phyloP scores from a whole-genome alignment of 1,284 basidiomycete genomes.

The Cutaneotrichosporon daszewskae region DNA sequence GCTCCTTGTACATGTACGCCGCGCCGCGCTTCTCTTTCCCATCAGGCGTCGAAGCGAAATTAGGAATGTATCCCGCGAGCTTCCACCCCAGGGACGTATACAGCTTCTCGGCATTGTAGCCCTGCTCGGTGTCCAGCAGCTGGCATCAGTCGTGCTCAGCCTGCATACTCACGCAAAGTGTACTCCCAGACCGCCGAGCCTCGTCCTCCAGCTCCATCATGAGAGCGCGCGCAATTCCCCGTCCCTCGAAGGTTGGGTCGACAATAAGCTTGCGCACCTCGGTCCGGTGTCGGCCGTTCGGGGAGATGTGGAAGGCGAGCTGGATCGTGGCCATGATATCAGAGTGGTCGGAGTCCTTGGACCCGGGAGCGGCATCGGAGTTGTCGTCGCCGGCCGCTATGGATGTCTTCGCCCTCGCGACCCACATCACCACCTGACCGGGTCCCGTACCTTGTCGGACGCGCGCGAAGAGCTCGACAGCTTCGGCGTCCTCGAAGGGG shows the following conservation, averaged over 20 bases:
- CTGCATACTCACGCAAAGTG: too few relatives aligned
- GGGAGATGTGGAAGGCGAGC: not conserved
- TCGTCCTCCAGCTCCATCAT: constrained; percentile 1
- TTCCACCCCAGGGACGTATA: not conserved
- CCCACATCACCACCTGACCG: not conserved
- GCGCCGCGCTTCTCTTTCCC: not conserved
- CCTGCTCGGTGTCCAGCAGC: not conserved
- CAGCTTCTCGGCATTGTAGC: not conserved
- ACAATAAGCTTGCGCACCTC: not conserved
- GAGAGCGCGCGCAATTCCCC: not conserved
- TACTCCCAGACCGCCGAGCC: too few relatives aligned
- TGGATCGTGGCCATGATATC: not conserved
- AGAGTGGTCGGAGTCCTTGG: too few relatives aligned
- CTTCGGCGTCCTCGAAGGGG: not conserved
- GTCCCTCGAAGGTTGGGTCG: not conserved
- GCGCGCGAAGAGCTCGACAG: constrained; percentile 1
- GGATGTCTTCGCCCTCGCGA: not conserved
- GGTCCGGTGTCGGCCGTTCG: not conserved
- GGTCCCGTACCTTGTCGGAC: not conserved
- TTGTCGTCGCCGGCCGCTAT: too few relatives aligned
- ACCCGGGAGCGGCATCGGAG: too few relatives aligned
- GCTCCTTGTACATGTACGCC: constrained; percentile 1
- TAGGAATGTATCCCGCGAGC: not conserved
- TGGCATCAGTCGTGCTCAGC: too few relatives aligned
- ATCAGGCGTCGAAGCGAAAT: not conserved